Base-by-base conservation (phyloP, 2,329 filamentous ascomycete genomes). In the Phialocephala sp. region DNA sequence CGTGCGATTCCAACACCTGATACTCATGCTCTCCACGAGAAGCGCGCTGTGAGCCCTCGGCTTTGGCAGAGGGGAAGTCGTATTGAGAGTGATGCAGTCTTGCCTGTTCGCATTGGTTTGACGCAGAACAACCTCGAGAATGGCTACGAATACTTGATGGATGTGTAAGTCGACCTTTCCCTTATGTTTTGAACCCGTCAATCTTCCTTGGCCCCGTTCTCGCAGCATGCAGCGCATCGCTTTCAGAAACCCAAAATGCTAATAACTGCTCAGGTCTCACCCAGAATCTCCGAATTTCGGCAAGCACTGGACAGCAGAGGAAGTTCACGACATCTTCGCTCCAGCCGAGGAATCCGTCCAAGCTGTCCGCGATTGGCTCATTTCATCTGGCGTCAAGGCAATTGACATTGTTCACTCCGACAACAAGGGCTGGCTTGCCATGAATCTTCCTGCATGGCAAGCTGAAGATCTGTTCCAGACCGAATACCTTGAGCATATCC, bases 401-500 rank as follows among this genome's bases (percentile, higher is more conserved):
- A 65, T 70, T 27, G 67, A 72, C n/a, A 74, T 79, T 66, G 72
- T 75, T 12, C 76, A 78, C 57, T 77, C 72, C 3, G 71, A 74
- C 12, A 72, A 71, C 60, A 73, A 71, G 35, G 75, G 76, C 35
- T 79, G 77, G 77, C 66, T 79, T 47, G 74, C 76, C 35, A 74
- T 79, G 24, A 75, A 79, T 66, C 75, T 75, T 39, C 72, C 72
- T 27, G 71, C 73, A 12, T 66, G 67, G 45, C 74, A 80, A 62
- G 74, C 73, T 8, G 78, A 80, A 41, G 39, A 62, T 37, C 71
- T 79, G 8, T 72, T 80, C 50, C 73, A 75, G 59, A 75, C 77
- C 2, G 72, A 76, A 41, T 79, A 77, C 65, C 69, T 77, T 62
- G 71, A 74, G 27, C 76, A 77, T 64, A 72, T 77, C 47, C 73